Conservation (phyloP, 768 basidiomycete species). For the Artomyces pyxidatus region DNA sequence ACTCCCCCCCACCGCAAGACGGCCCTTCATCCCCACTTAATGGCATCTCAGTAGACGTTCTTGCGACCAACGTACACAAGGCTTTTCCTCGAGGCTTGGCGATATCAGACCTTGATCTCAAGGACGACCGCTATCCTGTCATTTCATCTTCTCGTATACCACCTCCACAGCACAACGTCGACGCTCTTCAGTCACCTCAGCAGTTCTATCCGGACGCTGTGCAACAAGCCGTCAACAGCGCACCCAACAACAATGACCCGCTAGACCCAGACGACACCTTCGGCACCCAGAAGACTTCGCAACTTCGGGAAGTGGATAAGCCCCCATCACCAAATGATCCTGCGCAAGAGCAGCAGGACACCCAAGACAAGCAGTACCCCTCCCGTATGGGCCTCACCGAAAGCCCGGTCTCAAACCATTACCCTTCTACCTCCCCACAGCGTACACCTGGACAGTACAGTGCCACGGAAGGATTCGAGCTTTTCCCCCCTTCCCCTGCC, state of each 20-base stretch:
- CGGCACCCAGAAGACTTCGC: background rate
- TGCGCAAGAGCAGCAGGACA: background rate
- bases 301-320: too few relatives aligned
- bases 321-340: too few relatives aligned
- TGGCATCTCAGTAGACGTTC: slow-evolving; percentile 15
- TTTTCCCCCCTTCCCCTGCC: slow-evolving; percentile 10
- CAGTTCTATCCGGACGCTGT: slow-evolving; percentile 9
- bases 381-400: background rate
- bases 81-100: slow-evolving; percentile 45
- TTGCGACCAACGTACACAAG: slow-evolving; percentile 27
- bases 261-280: background rate
- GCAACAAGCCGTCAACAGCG: slow-evolving; percentile 1
- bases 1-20: slow-evolving; percentile 16
- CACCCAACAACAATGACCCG: background rate
- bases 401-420: background rate
- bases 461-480: background rate
- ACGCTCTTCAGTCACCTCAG: slow-evolving; percentile 1
- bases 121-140: slow-evolving; percentile 51
- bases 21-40: slow-evolving; percentile 11
- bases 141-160: slow-evolving; percentile 10
- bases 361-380: background rate
- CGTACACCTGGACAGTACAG: background rate
- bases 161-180: slow-evolving; percentile 3
- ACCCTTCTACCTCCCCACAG: background rate
- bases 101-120: slow-evolving; percentile 53